phyloP scores from a whole-genome alignment of 805 yeast species.

The Lachancea quebecensis region DNA sequence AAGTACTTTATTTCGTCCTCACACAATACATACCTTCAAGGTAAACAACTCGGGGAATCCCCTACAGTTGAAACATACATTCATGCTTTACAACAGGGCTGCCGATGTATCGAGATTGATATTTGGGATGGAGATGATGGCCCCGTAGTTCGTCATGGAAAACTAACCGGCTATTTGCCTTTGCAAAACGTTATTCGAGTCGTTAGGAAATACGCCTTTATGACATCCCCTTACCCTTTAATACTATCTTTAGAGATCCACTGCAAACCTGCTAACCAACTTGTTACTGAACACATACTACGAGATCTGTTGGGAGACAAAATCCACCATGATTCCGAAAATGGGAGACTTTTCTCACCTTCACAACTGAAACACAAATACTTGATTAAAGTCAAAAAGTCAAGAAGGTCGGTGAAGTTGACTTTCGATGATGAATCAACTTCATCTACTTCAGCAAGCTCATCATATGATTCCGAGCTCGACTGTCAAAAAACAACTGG shows the following conservation, averaged over 20 bases:
- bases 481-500: conserved; percentile 13
- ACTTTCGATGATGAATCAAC: conserved; percentile 10
- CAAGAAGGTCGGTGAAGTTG: conserved; percentile 16
- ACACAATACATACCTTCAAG: conserved; percentile 86
- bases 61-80: conserved; percentile 89
- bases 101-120: conserved; percentile 92
- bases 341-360: conserved; percentile 61
- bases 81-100: conserved; percentile 81
- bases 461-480: conserved; percentile 28
- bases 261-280: conserved; percentile 65
- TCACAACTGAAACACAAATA: conserved; percentile 60
- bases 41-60: conserved; percentile 80
- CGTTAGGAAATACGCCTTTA: conserved; percentile 79
- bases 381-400: conserved; percentile 70
- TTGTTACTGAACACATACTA: conserved; percentile 46
- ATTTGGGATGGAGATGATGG: conserved; percentile 82
- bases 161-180: conserved; percentile 70
- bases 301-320: conserved; percentile 52
- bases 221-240: conserved; percentile 79
- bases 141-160: conserved; percentile 90
- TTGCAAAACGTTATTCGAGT: conserved; percentile 63
- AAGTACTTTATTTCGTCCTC: conserved; percentile 90
- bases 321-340: conserved; percentile 33
- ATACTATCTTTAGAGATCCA: conserved; percentile 80
- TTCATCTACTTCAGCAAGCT: conserved; percentile 30